A percentile compares a stretch with the other conserved stretches of the same genome.
Evolutionary conservation across 2,329 filamentous ascomycete genomes (phyloP).

Genomic region (Davidsoniella eucalypti): DNA sequence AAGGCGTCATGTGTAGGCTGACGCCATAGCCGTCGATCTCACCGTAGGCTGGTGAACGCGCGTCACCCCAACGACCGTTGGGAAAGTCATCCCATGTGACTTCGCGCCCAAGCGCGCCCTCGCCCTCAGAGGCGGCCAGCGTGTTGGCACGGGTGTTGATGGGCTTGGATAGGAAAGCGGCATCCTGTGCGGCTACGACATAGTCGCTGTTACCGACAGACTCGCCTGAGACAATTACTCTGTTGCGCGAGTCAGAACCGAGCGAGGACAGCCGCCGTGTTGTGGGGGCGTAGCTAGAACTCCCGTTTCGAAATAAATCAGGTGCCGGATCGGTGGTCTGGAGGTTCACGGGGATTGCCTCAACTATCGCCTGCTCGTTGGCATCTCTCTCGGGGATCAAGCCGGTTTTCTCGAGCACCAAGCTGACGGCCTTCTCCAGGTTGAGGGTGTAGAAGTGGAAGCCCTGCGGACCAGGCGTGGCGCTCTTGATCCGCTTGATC

Average conservation of each 20-base stretch:
- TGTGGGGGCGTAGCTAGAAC: conserved; percentile 21
- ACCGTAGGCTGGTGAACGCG: conserved; percentile 81
- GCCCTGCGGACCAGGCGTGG: conserved; percentile 37
- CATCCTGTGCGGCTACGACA: conserved; percentile 62
- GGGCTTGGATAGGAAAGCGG: conserved; percentile 54
- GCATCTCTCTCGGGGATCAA: conserved; percentile 44
- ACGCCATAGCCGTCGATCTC: conserved; percentile 98
- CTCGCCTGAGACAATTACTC: conserved; percentile 60
- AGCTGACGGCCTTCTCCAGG: conserved; percentile 85
- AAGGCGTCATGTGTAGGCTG: conserved; percentile 79
- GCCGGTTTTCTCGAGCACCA: conserved; percentile 73
- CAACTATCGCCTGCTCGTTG: conserved; percentile 23
- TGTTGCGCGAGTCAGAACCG: conserved; percentile 73
- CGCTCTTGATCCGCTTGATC: conserved; percentile 36
- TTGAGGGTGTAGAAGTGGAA: conserved; percentile 98
- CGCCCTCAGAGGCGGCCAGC: conserved; percentile 83
- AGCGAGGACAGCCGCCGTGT: conserved; percentile 56
- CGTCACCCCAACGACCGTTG: conserved; percentile 90
- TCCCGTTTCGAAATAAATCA: conserved; percentile 15
- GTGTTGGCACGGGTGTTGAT: conserved; percentile 71
- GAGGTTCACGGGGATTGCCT: conserved; percentile 13
- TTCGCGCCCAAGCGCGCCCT: conserved; percentile 76
- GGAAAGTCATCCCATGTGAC: conserved; percentile 98
- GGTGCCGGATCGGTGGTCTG: conserved; percentile 25
- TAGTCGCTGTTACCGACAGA: conserved; percentile 43